Evolutionary conservation across 2,329 filamentous ascomycete genomes (phyloP).

Genomic region (Chaetomium globosum): DNA sequence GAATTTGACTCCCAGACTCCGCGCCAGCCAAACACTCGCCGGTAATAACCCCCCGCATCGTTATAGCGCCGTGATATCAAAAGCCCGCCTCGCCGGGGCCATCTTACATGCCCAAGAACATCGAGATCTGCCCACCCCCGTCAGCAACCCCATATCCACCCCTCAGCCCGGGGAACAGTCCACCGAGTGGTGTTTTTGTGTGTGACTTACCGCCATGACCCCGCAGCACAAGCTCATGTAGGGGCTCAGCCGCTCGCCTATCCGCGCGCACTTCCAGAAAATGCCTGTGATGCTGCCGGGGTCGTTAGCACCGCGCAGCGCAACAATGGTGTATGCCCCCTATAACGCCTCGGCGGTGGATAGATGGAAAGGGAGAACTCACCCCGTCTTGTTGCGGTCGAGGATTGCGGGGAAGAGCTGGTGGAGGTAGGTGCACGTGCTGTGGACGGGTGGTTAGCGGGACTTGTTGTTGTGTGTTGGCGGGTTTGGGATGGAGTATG

Average conservation of each 20-base stretch:
- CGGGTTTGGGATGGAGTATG: too few species aligned
- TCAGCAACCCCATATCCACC: neutral
- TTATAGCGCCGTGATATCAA: neutral
- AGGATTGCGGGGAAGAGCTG: constrained; percentile 86
- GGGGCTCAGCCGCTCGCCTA: constrained; percentile 90
- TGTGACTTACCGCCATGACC: constrained; percentile 76
- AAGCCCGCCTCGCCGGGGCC: neutral
- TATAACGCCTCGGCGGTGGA: neutral
- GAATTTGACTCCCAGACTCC: neutral
- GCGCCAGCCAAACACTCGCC: neutral
- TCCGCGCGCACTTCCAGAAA: constrained; percentile 93
- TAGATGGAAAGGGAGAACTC: neutral
- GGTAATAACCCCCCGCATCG: neutral
- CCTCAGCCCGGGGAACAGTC: neutral
- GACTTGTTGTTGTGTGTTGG: neutral
- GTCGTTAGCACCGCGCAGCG: neutral
- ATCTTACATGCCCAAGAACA: constrained; percentile 24
- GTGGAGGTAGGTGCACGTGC: constrained; percentile 89
- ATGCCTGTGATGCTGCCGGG: constrained; percentile 70
- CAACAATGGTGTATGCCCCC: neutral
- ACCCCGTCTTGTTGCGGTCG: constrained; percentile 92
- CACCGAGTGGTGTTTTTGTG: too few species aligned
- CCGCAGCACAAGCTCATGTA: constrained; percentile 95
- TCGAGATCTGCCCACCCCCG: constrained; percentile 16
- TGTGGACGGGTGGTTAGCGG: neutral